These are phyloP conservation scores for Capsicum chinense DNA, from an alignment of 257 asterid genomes.

Conservation along the genomic window DNA sequence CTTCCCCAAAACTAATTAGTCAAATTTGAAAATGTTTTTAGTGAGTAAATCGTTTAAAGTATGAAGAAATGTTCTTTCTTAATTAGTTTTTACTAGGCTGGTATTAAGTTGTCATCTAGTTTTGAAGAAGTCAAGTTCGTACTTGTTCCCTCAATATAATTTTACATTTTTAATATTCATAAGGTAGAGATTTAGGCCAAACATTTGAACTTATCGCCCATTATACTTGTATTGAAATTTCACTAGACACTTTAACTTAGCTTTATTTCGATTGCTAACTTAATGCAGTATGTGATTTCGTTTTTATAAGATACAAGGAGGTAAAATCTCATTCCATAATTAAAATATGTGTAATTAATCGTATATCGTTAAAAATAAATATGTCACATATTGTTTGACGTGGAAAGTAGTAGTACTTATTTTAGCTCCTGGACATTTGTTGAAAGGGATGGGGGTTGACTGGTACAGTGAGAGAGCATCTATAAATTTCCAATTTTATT, in stretches of 20 bases:
- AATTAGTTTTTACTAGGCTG: neutral
- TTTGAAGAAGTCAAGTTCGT: too few species aligned
- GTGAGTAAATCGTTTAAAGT: neutral
- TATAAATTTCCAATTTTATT: conserved; percentile 29
- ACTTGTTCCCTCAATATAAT: too few species aligned
- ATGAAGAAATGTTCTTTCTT: neutral
- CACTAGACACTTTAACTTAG: too few species aligned
- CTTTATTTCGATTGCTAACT: too few species aligned
- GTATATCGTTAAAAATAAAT: too few species aligned
- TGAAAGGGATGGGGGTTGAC: conserved; percentile 48
- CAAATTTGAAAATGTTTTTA: neutral
- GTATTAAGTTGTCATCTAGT: neutral
- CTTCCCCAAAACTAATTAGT: neutral
- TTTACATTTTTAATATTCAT: neutral
- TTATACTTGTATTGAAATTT: too few species aligned
- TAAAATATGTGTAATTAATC: too few species aligned
- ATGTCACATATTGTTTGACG: too few species aligned
- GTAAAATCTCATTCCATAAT: too few species aligned
- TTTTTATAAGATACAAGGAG: too few species aligned
- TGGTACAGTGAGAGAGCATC: conserved; percentile 42
- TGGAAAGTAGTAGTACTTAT: neutral
- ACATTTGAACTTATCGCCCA: neutral
- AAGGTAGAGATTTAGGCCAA: neutral
- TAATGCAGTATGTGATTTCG: too few species aligned
- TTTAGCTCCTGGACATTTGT: neutral